Evolutionary conservation across 805 yeast genomes (phyloP).

Genomic region (Maudiozyma bulderi): DNA sequence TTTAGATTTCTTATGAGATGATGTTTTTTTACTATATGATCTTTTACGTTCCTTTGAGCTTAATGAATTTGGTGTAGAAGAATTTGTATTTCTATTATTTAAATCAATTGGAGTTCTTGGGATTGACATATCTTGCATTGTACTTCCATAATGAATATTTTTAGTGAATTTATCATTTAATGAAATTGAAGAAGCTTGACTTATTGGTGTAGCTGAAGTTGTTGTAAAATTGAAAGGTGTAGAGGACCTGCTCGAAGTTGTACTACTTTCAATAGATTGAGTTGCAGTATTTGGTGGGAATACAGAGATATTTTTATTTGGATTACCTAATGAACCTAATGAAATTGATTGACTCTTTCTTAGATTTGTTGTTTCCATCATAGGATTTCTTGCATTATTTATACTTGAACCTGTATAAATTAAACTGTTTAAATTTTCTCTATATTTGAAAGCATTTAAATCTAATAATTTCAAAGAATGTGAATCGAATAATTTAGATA

Average conservation of each 20-base stretch:
- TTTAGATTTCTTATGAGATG: background rate
- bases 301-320: background rate
- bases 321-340: background rate
- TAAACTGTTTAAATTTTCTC: background rate
- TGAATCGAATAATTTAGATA: background rate
- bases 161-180: background rate
- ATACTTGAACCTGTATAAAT: background rate
- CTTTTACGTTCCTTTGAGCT: background rate
- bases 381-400: background rate
- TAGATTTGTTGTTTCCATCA: background rate
- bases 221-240: background rate
- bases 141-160: background rate
- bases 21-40: background rate
- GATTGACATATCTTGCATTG: background rate
- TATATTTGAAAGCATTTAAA: slow-evolving; percentile 1
- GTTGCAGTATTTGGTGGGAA: background rate
- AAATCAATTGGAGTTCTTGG: background rate
- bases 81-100: background rate
- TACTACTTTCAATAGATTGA: background rate
- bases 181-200: background rate
- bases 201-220: background rate
- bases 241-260: background rate
- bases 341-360: background rate
- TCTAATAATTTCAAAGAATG: background rate
- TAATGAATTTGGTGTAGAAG: background rate